These are phyloP conservation scores for Exophiala calicioides DNA, from an alignment of 2,329 filamentous ascomycete genomes.

Conservation along the genomic window DNA sequence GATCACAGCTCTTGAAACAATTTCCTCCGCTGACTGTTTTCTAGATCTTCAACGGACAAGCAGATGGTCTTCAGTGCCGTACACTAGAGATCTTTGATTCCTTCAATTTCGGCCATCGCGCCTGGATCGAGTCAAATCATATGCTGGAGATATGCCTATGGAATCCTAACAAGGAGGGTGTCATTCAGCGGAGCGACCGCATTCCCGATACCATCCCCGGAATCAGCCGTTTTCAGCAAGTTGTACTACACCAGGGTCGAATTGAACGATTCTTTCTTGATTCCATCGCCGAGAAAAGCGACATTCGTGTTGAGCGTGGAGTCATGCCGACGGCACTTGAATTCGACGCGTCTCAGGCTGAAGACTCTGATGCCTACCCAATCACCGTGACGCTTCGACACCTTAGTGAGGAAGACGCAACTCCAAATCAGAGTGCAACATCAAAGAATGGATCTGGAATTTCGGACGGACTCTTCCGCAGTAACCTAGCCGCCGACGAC, in stretches of 20 bases:
- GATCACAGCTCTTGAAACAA: background rate
- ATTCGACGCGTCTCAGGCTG: constrained; percentile 54
- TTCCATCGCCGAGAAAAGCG: constrained; percentile 46
- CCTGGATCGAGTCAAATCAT: constrained; percentile 67
- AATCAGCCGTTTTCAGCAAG: constrained; percentile 64
- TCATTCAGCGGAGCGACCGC: constrained; percentile 59
- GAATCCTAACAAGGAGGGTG: constrained; percentile 61
- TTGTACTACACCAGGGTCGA: constrained; percentile 70
- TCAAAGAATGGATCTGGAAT: constrained; percentile 36
- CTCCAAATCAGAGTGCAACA: constrained; percentile 47
- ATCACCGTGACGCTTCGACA: constrained; percentile 61
- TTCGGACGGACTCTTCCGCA: constrained; percentile 60
- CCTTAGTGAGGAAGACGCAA: constrained; percentile 60
- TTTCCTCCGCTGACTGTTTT: background rate
- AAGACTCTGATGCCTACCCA: constrained; percentile 56
- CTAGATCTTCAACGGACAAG: constrained; percentile 43
- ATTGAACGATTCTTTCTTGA: constrained; percentile 69
- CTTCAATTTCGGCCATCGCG: constrained; percentile 66
- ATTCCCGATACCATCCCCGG: constrained; percentile 65
- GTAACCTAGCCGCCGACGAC: constrained; percentile 60
- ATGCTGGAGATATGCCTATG: constrained; percentile 65
- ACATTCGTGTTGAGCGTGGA: constrained; percentile 60
- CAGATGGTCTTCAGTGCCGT: constrained; percentile 62
- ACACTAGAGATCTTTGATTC: constrained; percentile 73
- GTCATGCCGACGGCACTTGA: constrained; percentile 59